Base-by-base conservation (phyloP, 352 stramenopile genomes). In the Pythium biforme region DNA sequence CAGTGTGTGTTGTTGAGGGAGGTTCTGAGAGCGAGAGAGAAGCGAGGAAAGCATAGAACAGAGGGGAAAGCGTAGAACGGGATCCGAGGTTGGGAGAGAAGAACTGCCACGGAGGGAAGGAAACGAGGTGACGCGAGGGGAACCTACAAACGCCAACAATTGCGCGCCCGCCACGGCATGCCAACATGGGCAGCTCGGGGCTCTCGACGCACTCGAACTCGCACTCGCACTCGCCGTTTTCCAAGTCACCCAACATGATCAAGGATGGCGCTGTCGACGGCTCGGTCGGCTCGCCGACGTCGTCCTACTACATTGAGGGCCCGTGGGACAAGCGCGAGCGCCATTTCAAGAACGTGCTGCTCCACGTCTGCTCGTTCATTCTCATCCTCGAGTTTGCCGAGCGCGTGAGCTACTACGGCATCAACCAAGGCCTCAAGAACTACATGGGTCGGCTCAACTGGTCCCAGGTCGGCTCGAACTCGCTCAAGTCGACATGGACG, bases 361-460 rank as follows among this genome's bases (percentile, higher is more conserved):
- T 94, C 2, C 81, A 92, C 53, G 87, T 95, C 12, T 94, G 83
- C 66, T 86, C 78, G 47, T 94, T 92, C 70, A 94, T 95, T 55
- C 70, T 95, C 23, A 86, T 93, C 54, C 80, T 95, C 69, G 87
- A 95, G 66, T 90, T 89, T 14, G 76, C 80, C 46, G 78, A 89
- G 57, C 77, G 79, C 51, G 64, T 89, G 48, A 94, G 85, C 46
- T 96, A 94, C 64, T 96, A 94, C 45, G 86, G 85, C 46, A 94
- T 96, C 66, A 94, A 94, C 62, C 85, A 94, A 56, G 85, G 82
- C 0, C 74, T 94, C 33, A 93, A 94, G 75, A 94, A 96, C 71
- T 96, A 86, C 61, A 87, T 95, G 76, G 80, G 80, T 50, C 76
- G 78, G 9, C 62, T 95, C 14, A 70, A 71, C 9, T 94, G 85